Evolutionary conservation across 2,329 filamentous ascomycete genomes (phyloP).

Genomic region (Penicillium sp.): DNA sequence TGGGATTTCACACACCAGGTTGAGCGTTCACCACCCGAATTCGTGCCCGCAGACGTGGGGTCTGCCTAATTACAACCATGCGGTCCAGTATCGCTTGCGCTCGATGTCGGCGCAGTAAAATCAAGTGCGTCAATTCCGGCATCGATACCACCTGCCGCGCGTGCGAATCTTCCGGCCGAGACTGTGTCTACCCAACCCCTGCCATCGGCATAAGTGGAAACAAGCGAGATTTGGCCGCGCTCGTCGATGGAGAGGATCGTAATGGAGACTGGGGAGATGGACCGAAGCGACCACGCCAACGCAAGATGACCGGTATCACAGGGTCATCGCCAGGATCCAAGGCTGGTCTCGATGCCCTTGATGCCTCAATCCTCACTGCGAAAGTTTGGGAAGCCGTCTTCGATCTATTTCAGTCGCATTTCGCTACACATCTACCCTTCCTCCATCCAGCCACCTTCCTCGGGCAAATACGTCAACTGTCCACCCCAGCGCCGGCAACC

Average conservation of each 20-base stretch:
- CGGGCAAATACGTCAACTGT: slow-evolving; percentile 46
- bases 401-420: slow-evolving; percentile 60
- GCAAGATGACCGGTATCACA: slow-evolving; percentile 35
- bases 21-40: neutral
- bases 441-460: slow-evolving; percentile 57
- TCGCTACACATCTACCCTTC: slow-evolving; percentile 58
- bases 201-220: slow-evolving; percentile 37
- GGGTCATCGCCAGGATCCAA: slow-evolving; percentile 34
- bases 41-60: slow-evolving; percentile 10
- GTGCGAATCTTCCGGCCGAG: slow-evolving; percentile 68
- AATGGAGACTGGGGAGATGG: slow-evolving; percentile 42
- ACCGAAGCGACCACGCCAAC: slow-evolving; percentile 42
- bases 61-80: slow-evolving; percentile 46
- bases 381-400: slow-evolving; percentile 59
- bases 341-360: slow-evolving; percentile 46
- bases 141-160: slow-evolving; percentile 70
- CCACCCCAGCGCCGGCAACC: slow-evolving; percentile 20
- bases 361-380: slow-evolving; percentile 51
- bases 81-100: slow-evolving; percentile 78
- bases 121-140: slow-evolving; percentile 81
- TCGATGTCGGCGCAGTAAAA: slow-evolving; percentile 75
- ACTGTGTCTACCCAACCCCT: slow-evolving; percentile 67
- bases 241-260: slow-evolving; percentile 40
- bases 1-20: slow-evolving; percentile 1
- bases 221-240: slow-evolving; percentile 40